These are phyloP conservation scores for Fusarium temperatum DNA, from an alignment of 2,329 filamentous ascomycete genomes.

Conservation along the genomic window DNA sequence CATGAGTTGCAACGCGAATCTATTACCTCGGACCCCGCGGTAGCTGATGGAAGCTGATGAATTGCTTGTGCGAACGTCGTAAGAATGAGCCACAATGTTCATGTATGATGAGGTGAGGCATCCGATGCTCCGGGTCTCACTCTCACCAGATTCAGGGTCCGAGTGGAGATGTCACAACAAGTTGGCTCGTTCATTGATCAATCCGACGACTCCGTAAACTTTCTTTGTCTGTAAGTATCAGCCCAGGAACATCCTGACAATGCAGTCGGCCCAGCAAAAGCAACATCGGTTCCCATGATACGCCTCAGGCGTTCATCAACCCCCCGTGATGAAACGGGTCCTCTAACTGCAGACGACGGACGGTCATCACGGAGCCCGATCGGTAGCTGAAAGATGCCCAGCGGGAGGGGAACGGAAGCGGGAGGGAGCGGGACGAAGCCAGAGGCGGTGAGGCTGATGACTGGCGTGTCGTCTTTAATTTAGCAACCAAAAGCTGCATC, in stretches of 20 bases:
- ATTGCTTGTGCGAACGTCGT: neutral
- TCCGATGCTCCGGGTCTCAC: constrained; percentile 8
- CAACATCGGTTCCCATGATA: constrained; percentile 15
- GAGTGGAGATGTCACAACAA: constrained; percentile 15
- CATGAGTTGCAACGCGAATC: neutral
- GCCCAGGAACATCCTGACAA: constrained; percentile 26
- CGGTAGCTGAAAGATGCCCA: constrained; percentile 32
- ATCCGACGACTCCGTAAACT: constrained; percentile 2
- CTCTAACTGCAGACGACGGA: constrained; percentile 3
- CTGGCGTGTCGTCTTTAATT: constrained; percentile 19
- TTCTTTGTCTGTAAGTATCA: constrained; percentile 14
- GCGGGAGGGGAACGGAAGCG: constrained; percentile 41
- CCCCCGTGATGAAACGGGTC: constrained; percentile 21
- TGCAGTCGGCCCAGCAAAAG: constrained; percentile 14
- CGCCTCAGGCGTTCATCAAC: constrained; percentile 18
- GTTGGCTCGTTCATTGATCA: constrained; percentile 3
- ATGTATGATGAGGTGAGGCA: constrained; percentile 15
- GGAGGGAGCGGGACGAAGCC: constrained; percentile 42
- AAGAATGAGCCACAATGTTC: constrained; percentile 16
- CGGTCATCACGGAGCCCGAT: constrained; percentile 24
- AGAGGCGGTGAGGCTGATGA: constrained; percentile 43
- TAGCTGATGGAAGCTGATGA: constrained; percentile 1
- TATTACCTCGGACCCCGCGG: constrained; percentile 15
- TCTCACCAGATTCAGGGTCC: constrained; percentile 25
- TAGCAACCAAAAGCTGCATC: constrained; percentile 8